These are phyloP conservation scores for Xylariaceae sp. DNA, from an alignment of 2,329 filamentous ascomycete species.

Conservation along the genomic window DNA sequence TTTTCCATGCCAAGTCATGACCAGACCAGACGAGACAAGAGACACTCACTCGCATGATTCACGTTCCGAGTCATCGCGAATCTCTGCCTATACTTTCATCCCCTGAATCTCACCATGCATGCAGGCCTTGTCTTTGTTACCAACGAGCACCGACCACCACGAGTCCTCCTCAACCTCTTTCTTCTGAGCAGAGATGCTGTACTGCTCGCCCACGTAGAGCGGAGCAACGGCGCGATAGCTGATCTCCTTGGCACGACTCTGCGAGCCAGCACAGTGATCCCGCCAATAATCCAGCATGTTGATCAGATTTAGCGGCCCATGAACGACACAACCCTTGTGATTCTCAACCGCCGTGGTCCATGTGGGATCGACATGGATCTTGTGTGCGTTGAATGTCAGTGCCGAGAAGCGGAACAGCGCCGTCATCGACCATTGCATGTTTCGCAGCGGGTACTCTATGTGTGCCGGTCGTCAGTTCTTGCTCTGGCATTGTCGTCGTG, in stretches of 20 bases:
- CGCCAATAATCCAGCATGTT: constrained; percentile 64
- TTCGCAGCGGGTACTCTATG: constrained; percentile 27
- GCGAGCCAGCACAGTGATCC: constrained; percentile 41
- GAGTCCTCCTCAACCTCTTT: constrained; percentile 34
- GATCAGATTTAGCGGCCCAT: constrained; percentile 72
- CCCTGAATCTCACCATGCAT: constrained; percentile 35
- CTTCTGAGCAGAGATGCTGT: constrained; percentile 51
- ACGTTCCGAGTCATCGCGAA: too few species aligned
- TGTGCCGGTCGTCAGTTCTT: background rate
- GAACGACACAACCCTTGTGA: constrained; percentile 67
- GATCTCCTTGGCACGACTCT: constrained; percentile 34
- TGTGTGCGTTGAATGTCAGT: constrained; percentile 79
- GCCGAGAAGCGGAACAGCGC: constrained; percentile 76
- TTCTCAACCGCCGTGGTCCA: constrained; percentile 63
- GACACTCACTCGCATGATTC: background rate
- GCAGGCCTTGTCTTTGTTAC: constrained; percentile 35
- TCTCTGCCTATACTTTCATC: background rate
- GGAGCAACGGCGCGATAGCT: constrained; percentile 66
- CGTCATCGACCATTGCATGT: constrained; percentile 41
- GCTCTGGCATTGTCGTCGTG: background rate
- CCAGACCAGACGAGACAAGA: background rate
- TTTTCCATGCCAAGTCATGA: too few species aligned
- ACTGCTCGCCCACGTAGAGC: constrained; percentile 61
- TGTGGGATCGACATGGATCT: constrained; percentile 70
- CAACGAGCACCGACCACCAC: constrained; percentile 44